Evolutionary conservation across 768 basidiomycete genomes (phyloP), one percentile per base, ranked within the genome.

Genomic region (Mycena epipterygia): DNA sequence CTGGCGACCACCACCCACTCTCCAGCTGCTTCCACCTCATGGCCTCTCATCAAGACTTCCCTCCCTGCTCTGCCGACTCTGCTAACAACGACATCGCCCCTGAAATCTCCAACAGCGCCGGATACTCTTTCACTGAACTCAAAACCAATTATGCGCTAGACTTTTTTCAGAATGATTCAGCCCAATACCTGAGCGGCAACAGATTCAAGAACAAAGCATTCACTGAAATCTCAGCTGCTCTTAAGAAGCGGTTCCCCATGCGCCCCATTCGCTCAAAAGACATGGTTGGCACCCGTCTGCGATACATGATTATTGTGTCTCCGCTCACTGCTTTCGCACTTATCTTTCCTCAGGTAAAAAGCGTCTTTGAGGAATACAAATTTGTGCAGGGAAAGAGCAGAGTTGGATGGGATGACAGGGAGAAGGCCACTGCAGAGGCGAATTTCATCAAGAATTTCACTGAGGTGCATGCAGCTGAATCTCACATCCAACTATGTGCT

Each of bases 351-450:
- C 55, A 69, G 68, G 49, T 69, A 17, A 69, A 69, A 39, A 13
- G 19, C 1, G 14, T 23, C 2, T 69, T 63, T 41, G 52, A 63
- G 17, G 44, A 42, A 35, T 69, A 69, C 44, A 39, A 57, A 16
- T 62, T 63, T 58, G 68, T 62, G 23, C 39, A 46, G 1, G 51
- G 51, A 16, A 55, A 44, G 61, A 61, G 58, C 23, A 61, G 59
- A 8, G 59, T 63, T 5, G 68, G 61, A 14, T 69, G 68, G 68
- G 68, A 69, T 37, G 68, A 69, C 13, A 30, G 19, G 44, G 33
- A 8, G 27, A 61, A 69, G n/a, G 68, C 61, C 2, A 55, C 61
- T 1, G 52, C 60, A 14, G 61, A 63, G 35, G 13, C 32, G 2
- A 55, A 63, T 13, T 44, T 44, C 9, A 14, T 63, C 13, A 27